Percentiles rank a stretch among this genome's conserved stretches.
These are phyloP conservation scores for Claviceps digitariae DNA, from an alignment of 2,329 filamentous ascomycete genomes.

Conservation along the genomic window DNA sequence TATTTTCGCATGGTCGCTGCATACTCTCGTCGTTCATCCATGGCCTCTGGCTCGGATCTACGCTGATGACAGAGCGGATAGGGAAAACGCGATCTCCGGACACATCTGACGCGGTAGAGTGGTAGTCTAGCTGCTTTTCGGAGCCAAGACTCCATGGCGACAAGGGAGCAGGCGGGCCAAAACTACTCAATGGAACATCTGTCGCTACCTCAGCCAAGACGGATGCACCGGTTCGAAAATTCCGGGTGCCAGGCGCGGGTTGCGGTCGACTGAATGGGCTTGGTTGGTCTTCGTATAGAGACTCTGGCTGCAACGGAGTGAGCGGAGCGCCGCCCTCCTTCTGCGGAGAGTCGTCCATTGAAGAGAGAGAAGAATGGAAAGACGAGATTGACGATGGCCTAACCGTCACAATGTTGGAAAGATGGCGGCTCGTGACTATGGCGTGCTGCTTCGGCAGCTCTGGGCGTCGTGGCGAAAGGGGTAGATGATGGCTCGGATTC, in stretches of 20 bases:
- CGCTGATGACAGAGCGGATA: constrained; percentile 65
- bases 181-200: neutral
- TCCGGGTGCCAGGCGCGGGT: neutral
- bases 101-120: constrained; percentile 21
- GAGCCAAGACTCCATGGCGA: constrained; percentile 30
- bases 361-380: neutral
- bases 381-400: neutral
- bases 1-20: constrained; percentile 19
- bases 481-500: neutral
- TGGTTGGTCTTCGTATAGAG: neutral
- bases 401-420: constrained; percentile 1
- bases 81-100: constrained; percentile 57
- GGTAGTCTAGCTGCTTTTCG: constrained; percentile 24
- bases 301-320: neutral
- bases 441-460: neutral
- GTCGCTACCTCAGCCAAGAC: neutral
- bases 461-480: constrained; percentile 1
- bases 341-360: constrained; percentile 3
- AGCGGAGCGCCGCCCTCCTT: neutral
- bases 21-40: constrained; percentile 28
- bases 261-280: neutral
- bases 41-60: constrained; percentile 40
- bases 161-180: constrained; percentile 12
- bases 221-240: neutral
- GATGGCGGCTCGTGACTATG: neutral